Base-by-base conservation (phyloP, 2,329 filamentous ascomycete species). In the Claviceps monticola region DNA sequence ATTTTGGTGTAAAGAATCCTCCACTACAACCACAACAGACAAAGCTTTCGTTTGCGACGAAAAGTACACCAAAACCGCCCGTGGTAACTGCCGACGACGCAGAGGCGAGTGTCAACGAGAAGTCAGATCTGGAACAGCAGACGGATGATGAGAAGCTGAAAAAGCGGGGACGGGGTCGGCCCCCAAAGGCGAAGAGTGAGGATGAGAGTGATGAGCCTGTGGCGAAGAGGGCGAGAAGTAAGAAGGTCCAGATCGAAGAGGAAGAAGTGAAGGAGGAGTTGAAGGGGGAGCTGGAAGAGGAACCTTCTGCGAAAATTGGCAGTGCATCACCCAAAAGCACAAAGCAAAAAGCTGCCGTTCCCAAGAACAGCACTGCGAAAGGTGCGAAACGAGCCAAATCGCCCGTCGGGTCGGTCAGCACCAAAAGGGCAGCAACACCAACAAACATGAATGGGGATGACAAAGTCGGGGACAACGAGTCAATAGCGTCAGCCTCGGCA, bases 31-130 rank as follows among this genome's bases (percentile, higher is more conserved):
- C 43, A 9, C 84, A 88, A 64, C 88, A 95, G 66, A 84, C 86
- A 1, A 93, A 83, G 59, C 71, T 95, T 41, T 77, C 84, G 0
- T 95, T 95, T 62, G 80, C 82, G 38, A 82, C 80, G 48, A 81
- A 79, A 62, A 62, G 66, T 49, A 55, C 63, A 11, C 62, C 65
- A 34, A 34, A 34, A 8, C 62, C 65, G 14, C n/a, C 8, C 17
- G 61, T 59, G 50, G 58, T 67, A 46, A 23, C 16, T n/a, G 60
- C 64, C 26, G 59, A 51, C 14, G 62, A 62, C 8, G 58, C 57
- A 50, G 58, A 61, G 49, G 60, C 43, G 42, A 64, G 58, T 47
- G 56, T 60, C 5, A 69, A 71, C 50, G 68, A 71, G 54, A 68
- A 71, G 44, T 60, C 63, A 4, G 62, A 67, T 57, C 59, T 68